Evolutionary conservation across 2,329 filamentous ascomycete genomes (phyloP).

Genomic region (Monosporascus cannonballus): DNA sequence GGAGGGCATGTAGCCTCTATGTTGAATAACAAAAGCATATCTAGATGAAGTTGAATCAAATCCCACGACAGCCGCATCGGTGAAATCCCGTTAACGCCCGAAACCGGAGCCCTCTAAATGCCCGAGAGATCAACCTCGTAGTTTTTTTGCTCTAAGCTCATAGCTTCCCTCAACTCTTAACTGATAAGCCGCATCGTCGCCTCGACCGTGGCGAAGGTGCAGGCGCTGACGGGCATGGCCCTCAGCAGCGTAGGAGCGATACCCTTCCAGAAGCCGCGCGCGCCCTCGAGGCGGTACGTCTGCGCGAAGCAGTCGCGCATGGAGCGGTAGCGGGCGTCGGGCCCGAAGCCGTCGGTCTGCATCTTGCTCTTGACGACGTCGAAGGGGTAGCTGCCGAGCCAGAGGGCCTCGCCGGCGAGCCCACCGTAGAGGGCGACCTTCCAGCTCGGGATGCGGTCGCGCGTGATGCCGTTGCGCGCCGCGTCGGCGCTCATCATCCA

Average conservation of each 20-base stretch:
- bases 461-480: slow-evolving; percentile 65
- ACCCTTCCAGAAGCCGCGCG: slow-evolving; percentile 89
- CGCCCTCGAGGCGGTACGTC: slow-evolving; percentile 71
- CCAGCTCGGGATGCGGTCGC: slow-evolving; percentile 71
- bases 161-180: slow-evolving; percentile 8
- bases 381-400: slow-evolving; percentile 89
- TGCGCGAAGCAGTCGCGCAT: slow-evolving; percentile 89
- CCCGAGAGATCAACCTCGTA: not conserved
- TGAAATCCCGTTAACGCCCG: too few species aligned
- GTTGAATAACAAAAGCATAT: not conserved
- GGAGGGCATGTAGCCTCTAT: not conserved
- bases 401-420: slow-evolving; percentile 86
- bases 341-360: slow-evolving; percentile 91
- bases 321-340: slow-evolving; percentile 61
- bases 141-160: not conserved
- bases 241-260: slow-evolving; percentile 84
- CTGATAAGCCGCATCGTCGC: slow-evolving; percentile 58
- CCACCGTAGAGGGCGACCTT: slow-evolving; percentile 93
- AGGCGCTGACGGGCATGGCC: slow-evolving; percentile 94
- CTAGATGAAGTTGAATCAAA: not conserved
- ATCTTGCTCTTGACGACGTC: slow-evolving; percentile 99
- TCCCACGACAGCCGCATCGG: not conserved
- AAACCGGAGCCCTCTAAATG: not conserved
- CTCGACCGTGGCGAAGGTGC: slow-evolving; percentile 87
- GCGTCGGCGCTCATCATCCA: slow-evolving; percentile 92